Evolutionary conservation across 495 filamentous ascomycete species (phyloP).

Genomic region (Penicillium riverlandense): DNA sequence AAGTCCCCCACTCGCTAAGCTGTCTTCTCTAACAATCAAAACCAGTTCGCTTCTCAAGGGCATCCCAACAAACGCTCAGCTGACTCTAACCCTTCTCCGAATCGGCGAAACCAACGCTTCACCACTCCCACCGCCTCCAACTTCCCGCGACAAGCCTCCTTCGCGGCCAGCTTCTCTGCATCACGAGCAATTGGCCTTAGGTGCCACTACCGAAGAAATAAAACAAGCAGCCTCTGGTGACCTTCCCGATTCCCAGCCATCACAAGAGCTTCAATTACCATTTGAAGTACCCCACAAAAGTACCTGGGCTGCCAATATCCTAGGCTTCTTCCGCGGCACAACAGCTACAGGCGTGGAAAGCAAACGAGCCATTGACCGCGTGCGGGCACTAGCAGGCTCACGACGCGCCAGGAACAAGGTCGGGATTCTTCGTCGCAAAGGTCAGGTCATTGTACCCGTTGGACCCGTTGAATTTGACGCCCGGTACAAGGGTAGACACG

Average conservation of each 20-base stretch:
- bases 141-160: constrained; percentile 45
- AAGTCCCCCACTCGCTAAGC: constrained; percentile 5
- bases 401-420: constrained; percentile 60
- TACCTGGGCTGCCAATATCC: constrained; percentile 42
- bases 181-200: constrained; percentile 33
- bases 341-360: constrained; percentile 61
- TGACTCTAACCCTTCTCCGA: constrained; percentile 76
- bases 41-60: constrained; percentile 65
- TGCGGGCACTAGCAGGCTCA: constrained; percentile 57
- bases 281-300: constrained; percentile 14
- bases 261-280: neutral
- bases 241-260: neutral
- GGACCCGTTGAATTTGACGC: constrained; percentile 72
- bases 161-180: constrained; percentile 22
- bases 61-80: constrained; percentile 79
- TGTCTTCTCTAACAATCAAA: constrained; percentile 1
- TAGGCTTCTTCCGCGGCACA: constrained; percentile 61
- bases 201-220: constrained; percentile 46
- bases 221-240: constrained; percentile 23
- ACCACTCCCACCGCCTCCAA: constrained; percentile 71
- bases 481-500: constrained; percentile 64
- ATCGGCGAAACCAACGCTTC: constrained; percentile 76
- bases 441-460: constrained; percentile 27
- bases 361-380: constrained; percentile 58
- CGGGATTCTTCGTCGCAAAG: constrained; percentile 51